Percentiles rank a stretch among this genome's conserved stretches.
These are phyloP conservation scores for Wickerhamiella australiensis DNA, from an alignment of 805 yeast species.

Conservation along the genomic window DNA sequence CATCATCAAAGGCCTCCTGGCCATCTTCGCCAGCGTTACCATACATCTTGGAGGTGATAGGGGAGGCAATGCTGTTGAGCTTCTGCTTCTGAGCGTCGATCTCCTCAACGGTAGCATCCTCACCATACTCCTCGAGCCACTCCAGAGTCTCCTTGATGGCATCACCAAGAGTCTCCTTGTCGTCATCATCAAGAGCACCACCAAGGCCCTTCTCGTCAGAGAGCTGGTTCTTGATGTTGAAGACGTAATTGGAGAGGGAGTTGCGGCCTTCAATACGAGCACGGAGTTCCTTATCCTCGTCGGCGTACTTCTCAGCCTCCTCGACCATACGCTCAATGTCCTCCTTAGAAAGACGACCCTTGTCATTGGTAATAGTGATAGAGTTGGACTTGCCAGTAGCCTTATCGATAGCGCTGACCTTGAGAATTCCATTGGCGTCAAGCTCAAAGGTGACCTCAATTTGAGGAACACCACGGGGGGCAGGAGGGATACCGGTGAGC, in stretches of 20 bases:
- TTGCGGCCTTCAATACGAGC: conserved; percentile 82
- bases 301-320: conserved; percentile 91
- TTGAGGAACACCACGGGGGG: conserved; percentile 87
- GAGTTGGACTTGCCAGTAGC: conserved; percentile 89
- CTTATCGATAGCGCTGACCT: conserved; percentile 79
- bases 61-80: conserved; percentile 71
- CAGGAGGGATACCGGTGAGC: conserved; percentile 76
- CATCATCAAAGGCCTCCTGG: conserved; percentile 50
- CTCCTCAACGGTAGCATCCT: conserved; percentile 82
- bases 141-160: conserved; percentile 78
- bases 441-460: conserved; percentile 80
- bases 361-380: conserved; percentile 84
- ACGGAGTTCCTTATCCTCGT: conserved; percentile 75
- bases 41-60: conserved; percentile 82
- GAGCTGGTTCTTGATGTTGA: conserved; percentile 63
- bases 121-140: conserved; percentile 79
- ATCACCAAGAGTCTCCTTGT: conserved; percentile 76
- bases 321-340: conserved; percentile 96
- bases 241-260: conserved; percentile 78
- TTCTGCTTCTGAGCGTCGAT: conserved; percentile 82
- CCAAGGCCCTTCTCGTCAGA: conserved; percentile 44
- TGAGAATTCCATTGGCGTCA: conserved; percentile 78
- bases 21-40: conserved; percentile 35
- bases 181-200: conserved; percentile 74
- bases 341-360: conserved; percentile 86